These are phyloP conservation scores for Aspergillus hortae DNA, from an alignment of 2,329 filamentous ascomycete genomes.

Conservation along the genomic window DNA sequence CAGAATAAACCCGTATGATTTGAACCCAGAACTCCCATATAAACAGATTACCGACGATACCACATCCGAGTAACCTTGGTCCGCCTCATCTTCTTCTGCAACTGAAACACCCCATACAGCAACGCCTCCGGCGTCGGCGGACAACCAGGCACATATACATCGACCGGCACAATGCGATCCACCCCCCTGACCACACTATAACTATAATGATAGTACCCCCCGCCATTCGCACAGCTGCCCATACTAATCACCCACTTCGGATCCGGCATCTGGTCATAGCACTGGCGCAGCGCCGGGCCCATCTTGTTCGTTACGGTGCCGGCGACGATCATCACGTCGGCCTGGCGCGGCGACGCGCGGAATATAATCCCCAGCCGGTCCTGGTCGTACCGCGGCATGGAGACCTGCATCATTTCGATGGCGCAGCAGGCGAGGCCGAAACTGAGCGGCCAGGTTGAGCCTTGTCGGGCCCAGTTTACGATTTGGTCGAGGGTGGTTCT, in stretches of 20 bases:
- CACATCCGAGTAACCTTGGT: constrained; percentile 56
- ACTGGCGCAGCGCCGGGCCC: constrained; percentile 82
- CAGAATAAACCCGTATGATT: no score
- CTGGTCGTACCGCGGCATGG: constrained; percentile 85
- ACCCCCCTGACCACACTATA: constrained; percentile 75
- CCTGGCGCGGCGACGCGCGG: constrained; percentile 80
- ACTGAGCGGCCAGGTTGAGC: constrained; percentile 87
- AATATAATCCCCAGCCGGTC: constrained; percentile 88
- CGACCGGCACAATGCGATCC: constrained; percentile 77
- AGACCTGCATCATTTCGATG: constrained; percentile 92
- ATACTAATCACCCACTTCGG: constrained; percentile 85
- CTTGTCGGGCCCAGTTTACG: constrained; percentile 83
- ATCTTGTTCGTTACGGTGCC: constrained; percentile 96
- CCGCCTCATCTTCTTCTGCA: constrained; percentile 73
- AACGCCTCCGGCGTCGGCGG: constrained; percentile 54
- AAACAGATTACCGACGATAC: constrained; percentile 38
- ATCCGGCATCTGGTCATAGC: constrained; percentile 96
- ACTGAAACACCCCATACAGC: constrained; percentile 69
- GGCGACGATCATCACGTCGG: constrained; percentile 90
- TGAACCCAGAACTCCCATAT: no score
- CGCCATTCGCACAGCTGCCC: constrained; percentile 82
- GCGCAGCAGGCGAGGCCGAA: constrained; percentile 89
- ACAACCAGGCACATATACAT: constrained; percentile 81
- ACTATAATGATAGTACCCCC: constrained; percentile 85
- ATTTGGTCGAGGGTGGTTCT: constrained; percentile 62